Conservation (phyloP, 2,329 filamentous ascomycete genomes). For the Cladophialophora psammophila region DNA sequence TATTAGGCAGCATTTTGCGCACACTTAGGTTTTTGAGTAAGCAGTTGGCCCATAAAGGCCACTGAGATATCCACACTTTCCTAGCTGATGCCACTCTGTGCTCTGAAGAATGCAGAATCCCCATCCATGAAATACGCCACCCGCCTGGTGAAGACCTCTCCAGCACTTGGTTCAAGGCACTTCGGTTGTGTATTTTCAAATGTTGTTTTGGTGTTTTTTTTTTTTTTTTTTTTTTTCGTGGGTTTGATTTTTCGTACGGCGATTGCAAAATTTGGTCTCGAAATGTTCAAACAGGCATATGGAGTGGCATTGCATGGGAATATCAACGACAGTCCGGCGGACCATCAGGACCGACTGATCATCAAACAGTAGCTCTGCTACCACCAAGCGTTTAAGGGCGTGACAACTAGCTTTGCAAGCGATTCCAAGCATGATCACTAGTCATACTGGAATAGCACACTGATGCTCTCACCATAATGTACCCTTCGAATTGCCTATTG, state of each 20-base stretch:
- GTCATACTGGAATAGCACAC: conserved; percentile 88
- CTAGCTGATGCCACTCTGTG: neutral
- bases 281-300: neutral
- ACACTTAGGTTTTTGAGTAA: neutral
- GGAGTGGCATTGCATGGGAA: neutral
- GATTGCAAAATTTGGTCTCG: neutral
- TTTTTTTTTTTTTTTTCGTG: conserved; percentile 7
- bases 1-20: neutral
- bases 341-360: neutral
- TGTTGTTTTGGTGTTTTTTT: conserved; percentile 6
- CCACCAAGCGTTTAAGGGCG: neutral
- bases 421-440: conserved; percentile 45
- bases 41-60: neutral
- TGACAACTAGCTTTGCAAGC: neutral
- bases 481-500: conserved; percentile 83
- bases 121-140: conserved; percentile 9
- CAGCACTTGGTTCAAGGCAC: conserved; percentile 42
- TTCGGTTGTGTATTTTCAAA: conserved; percentile 26
- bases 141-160: conserved; percentile 36
- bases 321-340: neutral
- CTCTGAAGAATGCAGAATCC: neutral
- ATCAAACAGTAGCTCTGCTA: neutral
- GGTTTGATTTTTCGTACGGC: neutral
- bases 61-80: neutral
- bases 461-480: conserved; percentile 97